phyloP scores from a whole-genome alignment of 768 basidiomycete genomes.

The Daedaleopsis sinensis region DNA sequence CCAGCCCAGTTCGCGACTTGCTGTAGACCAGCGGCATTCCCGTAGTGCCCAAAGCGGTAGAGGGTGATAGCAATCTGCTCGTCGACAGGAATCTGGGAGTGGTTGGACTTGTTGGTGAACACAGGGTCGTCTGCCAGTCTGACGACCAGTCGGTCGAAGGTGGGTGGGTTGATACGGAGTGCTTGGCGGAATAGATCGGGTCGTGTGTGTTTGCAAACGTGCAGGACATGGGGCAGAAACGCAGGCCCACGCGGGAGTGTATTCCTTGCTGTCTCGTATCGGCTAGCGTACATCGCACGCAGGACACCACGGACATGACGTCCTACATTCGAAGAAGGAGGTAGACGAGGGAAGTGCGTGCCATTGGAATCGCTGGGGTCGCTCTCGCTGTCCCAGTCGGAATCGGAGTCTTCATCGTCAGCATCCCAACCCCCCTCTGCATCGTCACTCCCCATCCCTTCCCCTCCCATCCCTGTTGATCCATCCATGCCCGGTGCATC shows the following conservation, averaged over 20 bases:
- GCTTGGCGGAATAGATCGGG: neutral
- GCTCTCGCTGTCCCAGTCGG: no score
- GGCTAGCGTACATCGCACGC: neutral
- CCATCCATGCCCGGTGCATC: no score
- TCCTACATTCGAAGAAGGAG: no score
- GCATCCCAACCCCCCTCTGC: no score
- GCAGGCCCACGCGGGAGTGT: neutral
- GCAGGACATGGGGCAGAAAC: neutral
- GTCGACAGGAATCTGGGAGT: constrained; percentile 31
- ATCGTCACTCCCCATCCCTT: no score
- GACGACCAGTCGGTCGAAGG: neutral
- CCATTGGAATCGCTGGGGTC: no score
- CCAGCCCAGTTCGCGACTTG: constrained; percentile 44
- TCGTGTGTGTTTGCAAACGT: neutral
- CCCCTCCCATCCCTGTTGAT: no score
- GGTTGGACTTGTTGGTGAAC: constrained; percentile 34
- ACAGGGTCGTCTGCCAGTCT: constrained; percentile 26
- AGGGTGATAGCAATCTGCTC: constrained; percentile 42
- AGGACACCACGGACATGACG: no score
- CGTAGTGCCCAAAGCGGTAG: constrained; percentile 42
- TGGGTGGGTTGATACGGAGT: neutral
- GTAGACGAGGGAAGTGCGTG: no score
- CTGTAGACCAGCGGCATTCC: constrained; percentile 39
- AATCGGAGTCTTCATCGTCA: no score
- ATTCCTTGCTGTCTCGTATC: neutral